Evolutionary conservation across 139 green algal genomes (phyloP), one percentile per base, ranked within the genome.

Genomic region (Zygnema cylindricum): DNA sequence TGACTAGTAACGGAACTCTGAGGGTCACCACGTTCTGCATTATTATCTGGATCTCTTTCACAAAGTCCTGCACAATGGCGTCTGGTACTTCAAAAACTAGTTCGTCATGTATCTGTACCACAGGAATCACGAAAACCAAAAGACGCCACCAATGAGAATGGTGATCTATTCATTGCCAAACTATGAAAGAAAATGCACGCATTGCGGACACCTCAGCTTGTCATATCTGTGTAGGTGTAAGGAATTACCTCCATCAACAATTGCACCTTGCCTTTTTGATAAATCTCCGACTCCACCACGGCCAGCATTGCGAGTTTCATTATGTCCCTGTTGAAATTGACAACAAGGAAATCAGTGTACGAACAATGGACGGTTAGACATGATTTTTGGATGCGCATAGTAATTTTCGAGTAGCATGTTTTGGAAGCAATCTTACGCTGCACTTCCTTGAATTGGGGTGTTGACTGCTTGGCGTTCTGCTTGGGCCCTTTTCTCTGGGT

Each of bases 391-490:
- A 25, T 63, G 49, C 16, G 49, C 16, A 63, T 7, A 63, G 16
- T 25, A 63, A 63, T 25, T n/a, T 25, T 63, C 49, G 49, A 63
- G 7, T 63, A 63, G 49, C 49, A 16, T 25, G 49, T 63, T 63
- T 25, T 63, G 49, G 49, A 63, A 16, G 49, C 49, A 7, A 63
- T 38, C 79, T 86, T 33, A 86, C 79, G 79, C 40, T 23, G 79
- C 79, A 16, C 38, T 73, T 1, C 79, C 79, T 25, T 86, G 79
- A 30, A 86, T 86, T 1, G 73, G 41, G 16, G 79, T 78, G 42
- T 86, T 86, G 38, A 86, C 36, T 16, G 79, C 41, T 42, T 86
- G 79, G 25, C 79, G 49, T 22, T 86, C 79, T 21, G 79, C 79
- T 86, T 86, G 79, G 33, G 79, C 79, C 2, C 79, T 35, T 42